Conservation (phyloP, 2,329 filamentous ascomycete species). For the Penicillium sp. region DNA sequence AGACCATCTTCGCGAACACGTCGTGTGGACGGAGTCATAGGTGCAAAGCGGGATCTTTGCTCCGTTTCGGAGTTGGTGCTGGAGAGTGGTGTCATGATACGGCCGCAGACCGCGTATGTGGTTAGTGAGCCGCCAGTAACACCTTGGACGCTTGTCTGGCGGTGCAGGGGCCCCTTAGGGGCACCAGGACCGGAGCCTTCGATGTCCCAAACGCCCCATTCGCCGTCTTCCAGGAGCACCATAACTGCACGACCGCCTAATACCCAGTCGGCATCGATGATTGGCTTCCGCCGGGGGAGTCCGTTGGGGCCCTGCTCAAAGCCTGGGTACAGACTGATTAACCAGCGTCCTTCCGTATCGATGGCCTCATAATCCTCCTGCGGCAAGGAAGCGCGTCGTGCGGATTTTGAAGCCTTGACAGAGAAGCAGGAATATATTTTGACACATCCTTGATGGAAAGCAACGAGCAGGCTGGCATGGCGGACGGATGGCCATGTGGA, state of each 20-base stretch:
- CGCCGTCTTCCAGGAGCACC: conserved; percentile 45
- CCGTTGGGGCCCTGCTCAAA: conserved; percentile 36
- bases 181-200: conserved; percentile 44
- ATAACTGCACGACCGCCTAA: conserved; percentile 45
- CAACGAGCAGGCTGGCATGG: conserved; percentile 54
- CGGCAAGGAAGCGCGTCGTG: conserved; percentile 29
- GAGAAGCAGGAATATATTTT: conserved; percentile 57
- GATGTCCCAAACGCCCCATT: conserved; percentile 51
- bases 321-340: conserved; percentile 44
- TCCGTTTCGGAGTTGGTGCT: conserved; percentile 28
- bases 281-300: conserved; percentile 38
- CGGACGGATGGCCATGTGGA: conserved; percentile 51
- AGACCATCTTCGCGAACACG: conserved; percentile 45
- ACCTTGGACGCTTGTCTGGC: conserved; percentile 38
- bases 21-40: conserved; percentile 49
- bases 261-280: conserved; percentile 47
- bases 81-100: conserved; percentile 32
- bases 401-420: conserved; percentile 22
- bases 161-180: conserved; percentile 38
- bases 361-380: conserved; percentile 32
- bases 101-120: conserved; percentile 42
- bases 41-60: conserved; percentile 41
- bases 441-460: conserved; percentile 53
- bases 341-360: conserved; percentile 41
- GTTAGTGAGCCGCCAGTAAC: conserved; percentile 42